phyloP scores from a whole-genome alignment of 2,329 filamentous ascomycete species.

The Mycosphaerella arachidis region DNA sequence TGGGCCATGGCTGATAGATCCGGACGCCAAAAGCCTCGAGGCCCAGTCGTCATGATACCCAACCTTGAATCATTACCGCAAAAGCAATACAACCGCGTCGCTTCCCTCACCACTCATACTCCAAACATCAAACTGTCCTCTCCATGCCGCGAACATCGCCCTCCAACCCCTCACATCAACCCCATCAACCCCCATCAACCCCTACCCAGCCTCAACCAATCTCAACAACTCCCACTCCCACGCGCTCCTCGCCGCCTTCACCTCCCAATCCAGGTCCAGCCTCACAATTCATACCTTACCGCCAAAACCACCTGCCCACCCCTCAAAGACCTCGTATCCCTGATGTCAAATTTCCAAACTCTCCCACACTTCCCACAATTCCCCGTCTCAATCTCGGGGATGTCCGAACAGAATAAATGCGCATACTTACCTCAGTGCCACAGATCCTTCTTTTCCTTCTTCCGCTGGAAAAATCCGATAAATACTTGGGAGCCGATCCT shows the following conservation, averaged over 20 bases:
- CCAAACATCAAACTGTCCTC: not conserved
- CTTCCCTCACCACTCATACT: not conserved
- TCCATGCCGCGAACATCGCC: not conserved
- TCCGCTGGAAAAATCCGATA: not conserved
- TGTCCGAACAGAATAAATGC: not conserved
- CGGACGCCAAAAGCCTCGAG: not conserved
- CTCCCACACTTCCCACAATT: not conserved
- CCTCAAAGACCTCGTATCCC: not conserved
- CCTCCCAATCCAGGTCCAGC: constrained; percentile 4
- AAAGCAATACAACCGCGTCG: not conserved
- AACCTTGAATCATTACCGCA: not conserved
- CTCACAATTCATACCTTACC: not conserved
- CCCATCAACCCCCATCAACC: constrained; percentile 1
- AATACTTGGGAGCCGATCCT: not conserved
- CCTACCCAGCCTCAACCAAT: constrained; percentile 1
- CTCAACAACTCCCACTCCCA: constrained; percentile 7
- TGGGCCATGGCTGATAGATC: not conserved
- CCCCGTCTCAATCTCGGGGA: not conserved
- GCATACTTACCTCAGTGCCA: not conserved
- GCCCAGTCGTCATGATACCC: not conserved
- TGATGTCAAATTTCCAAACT: constrained; percentile 6
- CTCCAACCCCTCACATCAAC: not conserved
- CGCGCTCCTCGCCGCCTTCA: constrained; percentile 1
- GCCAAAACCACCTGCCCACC: not conserved
- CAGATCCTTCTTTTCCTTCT: not conserved